phyloP scores from a whole-genome alignment of 2,329 filamentous ascomycete species.

The Teratosphaeriaceae sp. region DNA sequence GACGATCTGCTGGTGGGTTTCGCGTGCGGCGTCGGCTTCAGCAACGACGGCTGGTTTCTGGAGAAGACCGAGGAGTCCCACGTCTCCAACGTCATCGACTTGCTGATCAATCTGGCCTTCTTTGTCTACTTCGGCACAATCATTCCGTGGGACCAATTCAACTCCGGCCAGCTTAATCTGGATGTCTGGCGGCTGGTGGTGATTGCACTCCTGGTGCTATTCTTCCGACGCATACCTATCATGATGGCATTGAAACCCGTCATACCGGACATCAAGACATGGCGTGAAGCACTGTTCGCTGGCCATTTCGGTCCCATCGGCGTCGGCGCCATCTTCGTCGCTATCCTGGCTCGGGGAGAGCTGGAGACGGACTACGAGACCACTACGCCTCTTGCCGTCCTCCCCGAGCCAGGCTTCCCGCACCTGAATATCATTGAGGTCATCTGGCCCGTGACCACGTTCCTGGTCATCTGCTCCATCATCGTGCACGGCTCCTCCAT shows the following conservation, averaged over 20 bases:
- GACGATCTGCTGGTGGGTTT: conserved; percentile 95
- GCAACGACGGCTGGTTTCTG: conserved; percentile 97
- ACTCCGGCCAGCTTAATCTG: conserved; percentile 64
- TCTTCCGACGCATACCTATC: conserved; percentile 92
- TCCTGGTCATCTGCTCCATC: conserved; percentile 90
- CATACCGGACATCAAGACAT: conserved; percentile 96
- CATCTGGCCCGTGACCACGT: conserved; percentile 94
- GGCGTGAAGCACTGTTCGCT: conserved; percentile 93
- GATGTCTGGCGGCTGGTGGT: conserved; percentile 88
- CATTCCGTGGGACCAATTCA: conserved; percentile 92
- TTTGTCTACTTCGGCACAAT: conserved; percentile 98
- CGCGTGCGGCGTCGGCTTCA: conserved; percentile 94
- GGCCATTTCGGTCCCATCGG: conserved; percentile 97
- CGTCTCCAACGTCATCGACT: conserved; percentile 97
- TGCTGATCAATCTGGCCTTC: conserved; percentile 93
- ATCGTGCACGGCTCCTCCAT: conserved; percentile 96
- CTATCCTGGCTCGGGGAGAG: conserved; percentile 88
- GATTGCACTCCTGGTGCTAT: conserved; percentile 81
- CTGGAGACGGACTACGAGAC: conserved; percentile 58
- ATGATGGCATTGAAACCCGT: conserved; percentile 88
- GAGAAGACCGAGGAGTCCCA: conserved; percentile 98
- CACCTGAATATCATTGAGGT: conserved; percentile 69
- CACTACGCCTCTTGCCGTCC: conserved; percentile 63
- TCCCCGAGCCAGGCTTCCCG: conserved; percentile 53
- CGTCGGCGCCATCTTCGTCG: conserved; percentile 92